These are phyloP conservation scores for Thuja plicata DNA, from an alignment of 83 land plant species.

Conservation along the genomic window DNA sequence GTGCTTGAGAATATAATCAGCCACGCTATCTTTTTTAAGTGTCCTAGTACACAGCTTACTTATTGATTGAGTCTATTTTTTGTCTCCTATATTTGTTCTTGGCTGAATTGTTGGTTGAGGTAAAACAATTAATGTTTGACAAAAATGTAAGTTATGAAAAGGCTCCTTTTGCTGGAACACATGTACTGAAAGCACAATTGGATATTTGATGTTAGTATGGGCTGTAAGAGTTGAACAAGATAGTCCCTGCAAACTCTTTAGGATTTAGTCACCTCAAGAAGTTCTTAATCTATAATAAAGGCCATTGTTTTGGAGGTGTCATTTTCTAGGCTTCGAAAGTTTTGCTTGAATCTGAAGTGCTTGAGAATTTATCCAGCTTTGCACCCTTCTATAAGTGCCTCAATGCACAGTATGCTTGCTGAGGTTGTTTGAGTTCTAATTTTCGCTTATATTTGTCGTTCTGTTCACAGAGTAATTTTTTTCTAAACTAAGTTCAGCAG, in stretches of 20 bases:
- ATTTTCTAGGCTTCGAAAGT: neutral
- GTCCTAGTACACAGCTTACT: too few species aligned
- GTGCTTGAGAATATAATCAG: too few species aligned
- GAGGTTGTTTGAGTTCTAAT: neutral
- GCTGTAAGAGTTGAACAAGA: neutral
- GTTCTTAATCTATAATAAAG: neutral
- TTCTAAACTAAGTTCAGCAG: neutral
- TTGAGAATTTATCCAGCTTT: neutral
- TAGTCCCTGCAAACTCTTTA: neutral
- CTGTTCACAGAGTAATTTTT: neutral
- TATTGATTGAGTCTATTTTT: too few species aligned
- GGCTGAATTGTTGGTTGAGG: neutral
- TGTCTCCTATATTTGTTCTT: too few species aligned
- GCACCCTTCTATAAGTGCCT: neutral
- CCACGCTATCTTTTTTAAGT: too few species aligned
- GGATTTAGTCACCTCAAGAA: neutral
- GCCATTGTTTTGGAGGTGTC: neutral
- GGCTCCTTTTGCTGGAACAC: neutral
- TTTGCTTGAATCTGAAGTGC: neutral
- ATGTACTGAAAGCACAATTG: neutral
- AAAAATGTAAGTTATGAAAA: neutral
- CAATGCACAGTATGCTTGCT: neutral
- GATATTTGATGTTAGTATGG: neutral
- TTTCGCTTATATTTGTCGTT: neutral
- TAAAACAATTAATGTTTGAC: neutral